Evolutionary conservation across 495 filamentous ascomycete genomes (phyloP).

Genomic region (Penicillium pulvis): DNA sequence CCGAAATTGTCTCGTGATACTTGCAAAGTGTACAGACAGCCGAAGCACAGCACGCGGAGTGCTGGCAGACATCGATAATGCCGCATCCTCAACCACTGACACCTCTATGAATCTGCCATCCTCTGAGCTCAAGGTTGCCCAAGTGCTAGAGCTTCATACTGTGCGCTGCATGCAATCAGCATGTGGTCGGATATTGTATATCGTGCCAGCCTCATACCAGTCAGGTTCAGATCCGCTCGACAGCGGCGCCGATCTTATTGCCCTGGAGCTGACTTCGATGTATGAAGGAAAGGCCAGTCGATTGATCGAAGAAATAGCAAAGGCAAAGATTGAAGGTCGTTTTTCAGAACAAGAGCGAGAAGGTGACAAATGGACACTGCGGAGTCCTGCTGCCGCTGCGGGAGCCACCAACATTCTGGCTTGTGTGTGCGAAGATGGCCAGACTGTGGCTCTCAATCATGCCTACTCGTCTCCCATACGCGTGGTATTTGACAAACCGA

Average conservation of each 20-base stretch:
- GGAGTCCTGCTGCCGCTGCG: constrained; percentile 60
- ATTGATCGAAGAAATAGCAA: constrained; percentile 81
- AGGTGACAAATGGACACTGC: constrained; percentile 74
- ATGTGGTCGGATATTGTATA: constrained; percentile 71
- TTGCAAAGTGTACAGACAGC: constrained; percentile 64
- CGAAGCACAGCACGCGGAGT: constrained; percentile 74
- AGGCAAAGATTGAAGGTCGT: constrained; percentile 82
- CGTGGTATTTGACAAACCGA: constrained; percentile 43
- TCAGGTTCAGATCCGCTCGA: constrained; percentile 40
- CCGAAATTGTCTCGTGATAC: constrained; percentile 74
- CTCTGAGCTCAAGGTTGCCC: constrained; percentile 70
- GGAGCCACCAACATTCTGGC: constrained; percentile 68
- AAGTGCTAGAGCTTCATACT: constrained; percentile 68
- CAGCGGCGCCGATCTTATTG: constrained; percentile 64
- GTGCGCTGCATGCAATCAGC: constrained; percentile 75
- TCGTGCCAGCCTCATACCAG: constrained; percentile 62
- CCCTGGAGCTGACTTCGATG: constrained; percentile 53
- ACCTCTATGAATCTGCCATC: constrained; percentile 30
- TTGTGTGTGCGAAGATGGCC: constrained; percentile 74
- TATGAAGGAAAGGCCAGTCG: constrained; percentile 80
- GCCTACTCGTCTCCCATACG: constrained; percentile 35
- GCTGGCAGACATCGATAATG: constrained; percentile 74
- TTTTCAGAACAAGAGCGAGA: constrained; percentile 80
- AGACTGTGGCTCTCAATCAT: constrained; percentile 27
- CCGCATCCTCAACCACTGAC: constrained; percentile 51